A percentile compares a stretch with the other conserved stretches of the same genome.
Evolutionary conservation across 2,329 filamentous ascomycete genomes (phyloP).

Genomic region (Didymosphaeria variabile): DNA sequence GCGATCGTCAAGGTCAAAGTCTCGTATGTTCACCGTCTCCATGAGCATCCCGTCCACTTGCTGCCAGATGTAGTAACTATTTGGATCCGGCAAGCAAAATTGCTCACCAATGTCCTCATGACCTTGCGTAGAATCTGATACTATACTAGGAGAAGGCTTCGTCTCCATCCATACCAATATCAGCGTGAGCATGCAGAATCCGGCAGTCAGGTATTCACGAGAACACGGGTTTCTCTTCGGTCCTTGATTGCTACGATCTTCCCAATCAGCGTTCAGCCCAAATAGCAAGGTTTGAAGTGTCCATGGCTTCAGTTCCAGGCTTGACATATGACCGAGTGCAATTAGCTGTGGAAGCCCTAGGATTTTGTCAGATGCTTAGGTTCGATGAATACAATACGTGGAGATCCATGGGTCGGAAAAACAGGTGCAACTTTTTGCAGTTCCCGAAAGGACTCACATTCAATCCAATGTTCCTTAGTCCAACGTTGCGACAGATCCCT

Average conservation of each 20-base stretch:
- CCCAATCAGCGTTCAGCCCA: background rate
- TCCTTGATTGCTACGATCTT: background rate
- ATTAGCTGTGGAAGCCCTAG: slow-evolving; percentile 10
- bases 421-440: too few relatives aligned
- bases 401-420: background rate
- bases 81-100: background rate
- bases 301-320: background rate
- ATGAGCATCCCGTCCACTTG: background rate
- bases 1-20: background rate
- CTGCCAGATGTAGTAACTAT: background rate
- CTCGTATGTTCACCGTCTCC: background rate
- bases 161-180: slow-evolving; percentile 1
- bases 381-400: too few relatives aligned
- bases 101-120: background rate
- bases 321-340: slow-evolving; percentile 5
- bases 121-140: background rate
- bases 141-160: background rate
- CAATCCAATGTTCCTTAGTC: background rate
- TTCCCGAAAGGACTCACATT: background rate
- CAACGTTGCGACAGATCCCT: background rate
- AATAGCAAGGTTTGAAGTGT: slow-evolving; percentile 8
- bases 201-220: background rate
- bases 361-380: background rate
- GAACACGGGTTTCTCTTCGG: background rate
- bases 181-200: slow-evolving; percentile 8